These are phyloP conservation scores for Blastobotrys americana DNA, from an alignment of 805 yeast species.

Conservation along the genomic window DNA sequence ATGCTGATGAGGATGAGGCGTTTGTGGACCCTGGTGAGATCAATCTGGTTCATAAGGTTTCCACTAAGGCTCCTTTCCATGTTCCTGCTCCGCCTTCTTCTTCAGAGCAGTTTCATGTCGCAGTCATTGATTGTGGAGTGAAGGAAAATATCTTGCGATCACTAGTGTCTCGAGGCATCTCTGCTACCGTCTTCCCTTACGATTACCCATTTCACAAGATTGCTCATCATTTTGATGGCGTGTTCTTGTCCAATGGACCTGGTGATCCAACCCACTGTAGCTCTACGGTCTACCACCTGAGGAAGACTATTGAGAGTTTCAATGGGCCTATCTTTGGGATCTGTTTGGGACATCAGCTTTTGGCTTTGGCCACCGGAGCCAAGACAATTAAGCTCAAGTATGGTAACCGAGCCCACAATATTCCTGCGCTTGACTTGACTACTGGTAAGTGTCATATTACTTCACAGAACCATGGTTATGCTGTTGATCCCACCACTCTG, in stretches of 20 bases:
- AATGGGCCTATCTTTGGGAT: constrained; percentile 93
- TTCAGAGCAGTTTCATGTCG: constrained; percentile 61
- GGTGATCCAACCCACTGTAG: constrained; percentile 95
- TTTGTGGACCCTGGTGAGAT: constrained; percentile 84
- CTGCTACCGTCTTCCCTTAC: constrained; percentile 93
- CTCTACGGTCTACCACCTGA: constrained; percentile 66
- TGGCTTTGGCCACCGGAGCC: constrained; percentile 93
- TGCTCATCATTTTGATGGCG: constrained; percentile 88
- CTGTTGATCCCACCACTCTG: constrained; percentile 78
- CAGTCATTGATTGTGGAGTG: constrained; percentile 96
- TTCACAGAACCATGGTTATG: constrained; percentile 98
- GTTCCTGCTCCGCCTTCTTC: constrained; percentile 48
- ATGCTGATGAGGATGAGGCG: constrained; percentile 86
- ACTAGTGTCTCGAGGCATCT: constrained; percentile 89
- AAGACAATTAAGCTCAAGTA: constrained; percentile 87
- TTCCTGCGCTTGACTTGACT: constrained; percentile 84
- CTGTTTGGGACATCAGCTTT: constrained; percentile 94
- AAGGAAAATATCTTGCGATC: constrained; percentile 95
- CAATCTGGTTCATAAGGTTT: constrained; percentile 85
- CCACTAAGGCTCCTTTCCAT: constrained; percentile 93
- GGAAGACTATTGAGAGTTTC: constrained; percentile 56
- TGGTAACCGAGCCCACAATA: constrained; percentile 98
- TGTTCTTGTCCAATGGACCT: constrained; percentile 93
- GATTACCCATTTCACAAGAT: constrained; percentile 88
- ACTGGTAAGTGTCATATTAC: constrained; percentile 96